Base-by-base conservation (phyloP, 768 basidiomycete species). In the Cystofilobasidium ferigula region DNA sequence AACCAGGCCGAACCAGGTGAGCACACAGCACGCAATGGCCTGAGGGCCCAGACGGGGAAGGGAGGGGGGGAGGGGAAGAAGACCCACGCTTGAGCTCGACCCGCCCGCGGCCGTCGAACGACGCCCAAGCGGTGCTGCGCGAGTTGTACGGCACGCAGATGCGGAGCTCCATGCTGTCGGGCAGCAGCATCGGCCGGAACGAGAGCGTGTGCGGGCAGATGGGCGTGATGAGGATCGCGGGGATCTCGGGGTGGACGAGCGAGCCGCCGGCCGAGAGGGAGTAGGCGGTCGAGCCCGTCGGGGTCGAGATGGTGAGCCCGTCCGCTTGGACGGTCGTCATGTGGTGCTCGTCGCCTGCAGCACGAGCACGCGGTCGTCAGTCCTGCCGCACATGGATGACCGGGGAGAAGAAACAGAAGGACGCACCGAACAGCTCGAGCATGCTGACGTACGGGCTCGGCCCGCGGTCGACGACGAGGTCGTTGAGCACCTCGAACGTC, bases 81-180 rank as follows among this genome's bases (percentile, higher is more conserved):
- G 16, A 61, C 89, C 73, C 73, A 94, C 94, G 95, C 77, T 88
- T 88, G 28, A 98, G 80, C 77, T 99, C 95, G 16, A 99, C 88
- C 38, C 95, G 83, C 0, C 95, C 95, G 53, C 95, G 85, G 26
- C 95, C 95, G 73, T 99, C 95, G 74, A 99, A 99, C 26, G 90
- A 93, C 12, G 89, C 95, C 95, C 95, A 99, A 10, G 95, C 95
- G 0, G 94, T 99, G 72, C 91, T 94, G 53, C 95, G 81, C 28
- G 92, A 95, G 76, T 98, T 97, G 79, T 90, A 98, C 12, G 95
- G 95, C n/a, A 99, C 95, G 71, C 94, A 97, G 38, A 99, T 89
- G 5, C 95, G 85, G 43, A 99, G 81, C 73, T 98, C 94, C 91
- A 98, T 97, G 73, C 87, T 93, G 73, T 99, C 95, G 9, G 95